Percentiles rank a stretch among this genome's conserved stretches.
phyloP scores from a whole-genome alignment of 176 grass and related monocot species.

The Tuctoria greenei region DNA sequence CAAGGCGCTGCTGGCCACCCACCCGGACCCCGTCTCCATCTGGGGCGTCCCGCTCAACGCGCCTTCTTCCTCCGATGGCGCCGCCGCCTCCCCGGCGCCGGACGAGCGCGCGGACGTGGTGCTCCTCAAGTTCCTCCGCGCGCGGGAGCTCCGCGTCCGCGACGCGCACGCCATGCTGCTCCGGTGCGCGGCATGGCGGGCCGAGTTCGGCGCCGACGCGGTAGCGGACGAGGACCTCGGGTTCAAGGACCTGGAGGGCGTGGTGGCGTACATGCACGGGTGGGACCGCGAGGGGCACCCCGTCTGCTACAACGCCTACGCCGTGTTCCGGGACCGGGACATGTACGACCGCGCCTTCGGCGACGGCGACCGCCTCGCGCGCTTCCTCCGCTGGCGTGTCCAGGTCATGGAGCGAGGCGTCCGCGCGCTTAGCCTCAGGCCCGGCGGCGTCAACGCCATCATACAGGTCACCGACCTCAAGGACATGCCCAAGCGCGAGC shows the following conservation, averaged over 20 bases:
- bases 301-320: slow-evolving; percentile 95
- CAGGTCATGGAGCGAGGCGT: slow-evolving; percentile 96
- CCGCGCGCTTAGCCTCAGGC: slow-evolving; percentile 69
- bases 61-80: background rate
- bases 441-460: slow-evolving; percentile 86
- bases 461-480: slow-evolving; percentile 95
- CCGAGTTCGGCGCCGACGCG: slow-evolving; percentile 71
- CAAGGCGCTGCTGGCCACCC: slow-evolving; percentile 53
- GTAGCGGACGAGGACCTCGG: slow-evolving; percentile 78
- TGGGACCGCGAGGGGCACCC: slow-evolving; percentile 83
- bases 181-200: slow-evolving; percentile 70
- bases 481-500: slow-evolving; percentile 94
- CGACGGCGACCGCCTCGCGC: slow-evolving; percentile 67
- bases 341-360: slow-evolving; percentile 82
- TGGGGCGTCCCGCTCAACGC: slow-evolving; percentile 69
- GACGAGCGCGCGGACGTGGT: slow-evolving; percentile 86
- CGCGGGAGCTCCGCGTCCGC: slow-evolving; percentile 74
- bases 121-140: slow-evolving; percentile 92
- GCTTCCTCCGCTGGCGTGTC: slow-evolving; percentile 92
- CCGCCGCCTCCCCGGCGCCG: slow-evolving; percentile 6
- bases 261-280: slow-evolving; percentile 90
- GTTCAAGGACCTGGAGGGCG: slow-evolving; percentile 91
- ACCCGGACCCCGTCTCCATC: slow-evolving; percentile 69
- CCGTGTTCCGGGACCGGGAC: slow-evolving; percentile 69
- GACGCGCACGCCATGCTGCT: slow-evolving; percentile 86